Conservation (phyloP, 345 rosid species). For the Populus deltoides region DNA sequence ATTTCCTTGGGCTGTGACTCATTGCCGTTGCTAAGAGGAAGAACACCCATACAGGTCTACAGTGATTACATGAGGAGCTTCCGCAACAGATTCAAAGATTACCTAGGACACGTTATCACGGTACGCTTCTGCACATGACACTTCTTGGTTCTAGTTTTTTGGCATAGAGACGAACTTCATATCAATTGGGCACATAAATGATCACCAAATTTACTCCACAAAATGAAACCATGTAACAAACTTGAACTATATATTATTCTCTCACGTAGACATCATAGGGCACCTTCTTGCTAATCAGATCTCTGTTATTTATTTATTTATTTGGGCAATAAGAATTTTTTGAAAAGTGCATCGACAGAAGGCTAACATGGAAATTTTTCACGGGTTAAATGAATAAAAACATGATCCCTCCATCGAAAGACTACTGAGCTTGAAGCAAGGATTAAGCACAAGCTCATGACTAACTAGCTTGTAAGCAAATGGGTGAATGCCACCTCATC, state of each 20-base stretch:
- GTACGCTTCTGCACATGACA: conserved; percentile 42
- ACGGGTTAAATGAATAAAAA: too few relatives aligned
- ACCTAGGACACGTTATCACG: conserved; percentile 68
- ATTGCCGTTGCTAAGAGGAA: conserved; percentile 71
- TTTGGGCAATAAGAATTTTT: neutral
- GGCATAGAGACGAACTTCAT: neutral
- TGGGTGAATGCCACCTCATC: too few relatives aligned
- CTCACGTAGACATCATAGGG: neutral
- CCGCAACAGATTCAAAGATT: conserved; percentile 62
- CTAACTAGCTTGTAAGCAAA: too few relatives aligned
- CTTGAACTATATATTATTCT: neutral
- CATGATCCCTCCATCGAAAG: too few relatives aligned
- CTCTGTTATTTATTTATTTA: neutral
- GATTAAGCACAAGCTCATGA: too few relatives aligned
- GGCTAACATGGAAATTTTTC: neutral
- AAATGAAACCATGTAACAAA: neutral
- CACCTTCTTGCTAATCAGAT: neutral
- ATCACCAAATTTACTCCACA: neutral
- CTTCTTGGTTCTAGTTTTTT: neutral
- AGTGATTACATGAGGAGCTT: conserved; percentile 94
- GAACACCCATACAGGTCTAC: conserved; percentile 92
- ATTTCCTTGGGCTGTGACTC: conserved; percentile 89
- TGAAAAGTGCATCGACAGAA: neutral
- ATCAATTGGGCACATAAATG: neutral
- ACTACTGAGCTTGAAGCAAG: too few relatives aligned